Evolutionary conservation across 108 stramenopile species (phyloP).

Genomic region (Ochromonas danica): DNA sequence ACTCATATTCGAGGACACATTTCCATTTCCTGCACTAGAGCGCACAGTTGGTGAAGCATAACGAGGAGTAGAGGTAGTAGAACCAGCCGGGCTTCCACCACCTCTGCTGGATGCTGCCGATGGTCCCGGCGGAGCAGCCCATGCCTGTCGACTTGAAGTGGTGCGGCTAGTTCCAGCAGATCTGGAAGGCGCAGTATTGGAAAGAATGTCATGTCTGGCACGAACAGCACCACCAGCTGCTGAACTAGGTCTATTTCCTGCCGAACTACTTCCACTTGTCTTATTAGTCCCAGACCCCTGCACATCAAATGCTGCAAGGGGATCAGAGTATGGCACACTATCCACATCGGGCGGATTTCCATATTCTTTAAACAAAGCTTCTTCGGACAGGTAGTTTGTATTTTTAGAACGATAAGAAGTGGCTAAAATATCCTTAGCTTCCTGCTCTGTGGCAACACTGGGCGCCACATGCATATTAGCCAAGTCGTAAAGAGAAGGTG

Average conservation of each 20-base stretch:
- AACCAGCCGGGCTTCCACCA: background rate
- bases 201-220: constrained; percentile 12
- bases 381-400: background rate
- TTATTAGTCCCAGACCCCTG: background rate
- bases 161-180: background rate
- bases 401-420: no score
- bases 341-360: background rate
- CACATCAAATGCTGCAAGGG: background rate
- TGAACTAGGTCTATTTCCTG: background rate
- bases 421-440: no score
- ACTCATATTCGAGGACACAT: background rate
- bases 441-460: background rate
- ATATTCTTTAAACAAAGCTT: background rate
- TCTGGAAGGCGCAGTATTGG: background rate
- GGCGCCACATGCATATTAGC: background rate
- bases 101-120: background rate
- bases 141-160: background rate
- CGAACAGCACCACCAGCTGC: constrained; percentile 9
- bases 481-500: constrained; percentile 6
- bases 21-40: background rate
- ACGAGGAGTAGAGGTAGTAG: background rate
- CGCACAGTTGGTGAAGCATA: background rate
- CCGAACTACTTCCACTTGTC: background rate
- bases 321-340: background rate
- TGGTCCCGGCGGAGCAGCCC: background rate